Evolutionary conservation across 176 grass and related monocot genomes (phyloP), one percentile per base, ranked within the genome.

Genomic region (Pontederia crassipes): DNA sequence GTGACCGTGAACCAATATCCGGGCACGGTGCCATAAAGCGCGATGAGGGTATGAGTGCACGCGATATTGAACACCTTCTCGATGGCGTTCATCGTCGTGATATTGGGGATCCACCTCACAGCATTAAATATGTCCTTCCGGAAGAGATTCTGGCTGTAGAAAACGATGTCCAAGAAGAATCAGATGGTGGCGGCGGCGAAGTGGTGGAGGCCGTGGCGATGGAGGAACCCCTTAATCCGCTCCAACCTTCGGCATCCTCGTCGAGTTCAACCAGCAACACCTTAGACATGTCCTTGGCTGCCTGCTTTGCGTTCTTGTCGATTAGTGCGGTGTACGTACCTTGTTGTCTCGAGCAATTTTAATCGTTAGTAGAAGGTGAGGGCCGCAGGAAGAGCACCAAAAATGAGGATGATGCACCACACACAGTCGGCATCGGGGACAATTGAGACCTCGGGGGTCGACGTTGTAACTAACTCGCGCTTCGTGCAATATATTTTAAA

Each of bases 1-100:
- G 78, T 75, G 28, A 95, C 78, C 20, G 89, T 95, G 81, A 95
- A 95, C 89, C 89, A 95, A 69, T 95, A 95, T 0, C 89, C 89
- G 0, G 84, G 89, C 9, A 94, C 64, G 13, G 85, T 95, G 15
- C 89, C 89, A 0, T 85, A 89, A 3, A 95, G 85, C 2, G 89
- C 85, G 65, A 89, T 85, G 54, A 82, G 55, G 0, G 89, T 76
- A 65, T 89, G 85, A 0, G 73, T 81, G 1, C 89, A 82, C 0
- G 85, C 12, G 48, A 95, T 86, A 24, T 71, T 61, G 77, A 66
- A 95, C 1, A 89, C 28, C 62, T 95, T 82, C 67, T 95, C 89
- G 32, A 95, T 26, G 11, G 89, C 85, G 49, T 69, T 83, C 85
- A 95, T 89, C 45, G 82, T 85, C 0, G 9, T 62, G 1, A 79